Evolutionary conservation across 495 filamentous ascomycete species (phyloP).

Genomic region (Penicillium pulvis): DNA sequence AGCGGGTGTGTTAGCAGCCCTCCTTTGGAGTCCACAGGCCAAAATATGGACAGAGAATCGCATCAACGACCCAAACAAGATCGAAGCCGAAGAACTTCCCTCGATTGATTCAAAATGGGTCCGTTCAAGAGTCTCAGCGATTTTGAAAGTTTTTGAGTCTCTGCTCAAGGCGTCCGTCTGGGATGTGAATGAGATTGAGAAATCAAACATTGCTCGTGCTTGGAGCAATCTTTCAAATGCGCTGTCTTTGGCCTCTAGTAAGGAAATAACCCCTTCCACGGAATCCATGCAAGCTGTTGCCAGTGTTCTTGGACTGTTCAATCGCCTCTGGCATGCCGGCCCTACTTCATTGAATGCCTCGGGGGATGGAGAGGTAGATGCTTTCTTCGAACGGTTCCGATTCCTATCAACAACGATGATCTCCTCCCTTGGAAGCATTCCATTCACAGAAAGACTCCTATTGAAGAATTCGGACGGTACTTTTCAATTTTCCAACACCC

Average conservation of each 20-base stretch:
- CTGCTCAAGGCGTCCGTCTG: constrained; percentile 61
- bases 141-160: constrained; percentile 66
- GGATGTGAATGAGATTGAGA: constrained; percentile 45
- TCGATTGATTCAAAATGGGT: constrained; percentile 84
- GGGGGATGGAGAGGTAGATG: constrained; percentile 26
- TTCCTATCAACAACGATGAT: constrained; percentile 64
- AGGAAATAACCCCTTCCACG: constrained; percentile 85
- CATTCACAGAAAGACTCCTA: constrained; percentile 77
- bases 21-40: constrained; percentile 66
- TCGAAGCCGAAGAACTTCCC: constrained; percentile 73
- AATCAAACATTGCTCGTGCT: constrained; percentile 52
- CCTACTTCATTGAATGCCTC: constrained; percentile 42
- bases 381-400: constrained; percentile 62
- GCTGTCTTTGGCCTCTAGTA: constrained; percentile 74
- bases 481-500: constrained; percentile 52
- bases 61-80: constrained; percentile 56
- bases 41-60: constrained; percentile 74
- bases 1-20: constrained; percentile 62
- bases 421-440: constrained; percentile 64
- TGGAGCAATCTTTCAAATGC: constrained; percentile 72
- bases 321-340: constrained; percentile 62
- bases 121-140: constrained; percentile 61
- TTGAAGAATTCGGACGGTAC: constrained; percentile 42
- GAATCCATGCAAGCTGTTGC: constrained; percentile 81
- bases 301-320: constrained; percentile 64